Base-by-base conservation (phyloP, 495 filamentous ascomycete species). In the Penicillium roqueforti region DNA sequence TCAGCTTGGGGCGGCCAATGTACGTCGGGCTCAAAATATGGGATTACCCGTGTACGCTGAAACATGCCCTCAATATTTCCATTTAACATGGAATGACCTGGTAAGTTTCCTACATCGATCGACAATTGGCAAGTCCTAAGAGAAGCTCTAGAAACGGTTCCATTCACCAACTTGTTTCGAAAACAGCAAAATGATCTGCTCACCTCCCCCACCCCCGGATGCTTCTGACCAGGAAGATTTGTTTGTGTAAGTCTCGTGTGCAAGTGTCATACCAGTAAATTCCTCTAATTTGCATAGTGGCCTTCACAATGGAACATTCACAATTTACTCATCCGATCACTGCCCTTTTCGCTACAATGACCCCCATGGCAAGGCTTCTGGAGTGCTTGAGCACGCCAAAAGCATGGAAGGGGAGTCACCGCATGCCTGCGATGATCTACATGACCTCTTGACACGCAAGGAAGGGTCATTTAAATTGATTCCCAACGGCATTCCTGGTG, bases 401-500 rank as follows among this genome's bases (percentile, higher is more conserved):
- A 42, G 40, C n/a, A 42, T 42, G 40, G 3, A 26, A 4, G 40
- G 22, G 4, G 40, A 42, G 18, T 13, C 11, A 3, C 20, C 40
- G n/a, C n/a, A n/a, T 22, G 22, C 13, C 4, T 1, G 40, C 3
- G 40, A 42, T 6, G 40, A 42, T 3, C 11, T 42, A n/a, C 8
- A 47, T 1, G 39, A 20, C 14, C 20, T 58, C 6, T 28, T 58
- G 3, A 32, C 40, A 16, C 45, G 56, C 7, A 58, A 80, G 46
- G 22, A 5, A 1, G 40, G 40, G n/a, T 8, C 40, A 78, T 82
- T 51, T 36, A 10, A 37, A 4, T 47, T 55, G 3, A 59, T 59
- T 29, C 80, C 82, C 6, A 85, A 86, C 53, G 83, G 82, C 0
- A 69, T 77, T n/a, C 80, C 82, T 0, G 83, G 83, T 0, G 67